phyloP scores from a whole-genome alignment of 1,139 yeast genomes.

The Groenewaldozyma sp. region DNA sequence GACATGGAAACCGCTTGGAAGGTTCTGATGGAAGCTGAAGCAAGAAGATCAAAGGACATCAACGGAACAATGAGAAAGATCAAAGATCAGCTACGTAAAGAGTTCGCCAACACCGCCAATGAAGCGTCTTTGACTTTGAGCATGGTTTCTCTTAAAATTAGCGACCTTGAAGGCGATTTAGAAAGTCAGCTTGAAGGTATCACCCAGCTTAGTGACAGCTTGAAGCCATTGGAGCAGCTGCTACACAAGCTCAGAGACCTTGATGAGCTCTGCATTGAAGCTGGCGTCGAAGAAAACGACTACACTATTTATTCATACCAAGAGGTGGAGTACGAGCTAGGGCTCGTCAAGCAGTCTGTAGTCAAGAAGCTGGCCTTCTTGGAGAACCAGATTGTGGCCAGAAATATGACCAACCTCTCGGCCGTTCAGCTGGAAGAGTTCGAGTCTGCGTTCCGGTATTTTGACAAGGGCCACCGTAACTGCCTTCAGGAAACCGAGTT shows the following conservation, averaged over 20 bases:
- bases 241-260: constrained; percentile 24
- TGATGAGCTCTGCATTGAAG: constrained; percentile 27
- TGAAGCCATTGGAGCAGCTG: constrained; percentile 27
- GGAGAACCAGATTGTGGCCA: constrained; percentile 35
- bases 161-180: constrained; percentile 32
- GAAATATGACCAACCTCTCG: constrained; percentile 33
- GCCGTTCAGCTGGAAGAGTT: constrained; percentile 36
- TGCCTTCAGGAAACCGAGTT: constrained; percentile 30
- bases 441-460: constrained; percentile 35
- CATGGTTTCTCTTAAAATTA: constrained; percentile 25
- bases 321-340: constrained; percentile 34
- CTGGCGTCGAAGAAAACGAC: constrained; percentile 36
- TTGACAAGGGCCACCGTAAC: constrained; percentile 32
- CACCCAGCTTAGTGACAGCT: constrained; percentile 25
- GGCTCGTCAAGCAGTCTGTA: constrained; percentile 31
- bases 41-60: constrained; percentile 26
- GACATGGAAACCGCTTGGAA: constrained; percentile 31
- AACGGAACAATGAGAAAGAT: constrained; percentile 29
- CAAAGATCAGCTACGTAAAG: constrained; percentile 38
- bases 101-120: constrained; percentile 37
- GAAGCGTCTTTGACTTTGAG: constrained; percentile 28
- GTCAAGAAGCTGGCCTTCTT: constrained; percentile 32
- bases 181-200: constrained; percentile 31
- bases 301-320: constrained; percentile 33
- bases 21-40: constrained; percentile 27